Conservation (phyloP, 768 basidiomycete species). For the Amylocystis lapponica region DNA sequence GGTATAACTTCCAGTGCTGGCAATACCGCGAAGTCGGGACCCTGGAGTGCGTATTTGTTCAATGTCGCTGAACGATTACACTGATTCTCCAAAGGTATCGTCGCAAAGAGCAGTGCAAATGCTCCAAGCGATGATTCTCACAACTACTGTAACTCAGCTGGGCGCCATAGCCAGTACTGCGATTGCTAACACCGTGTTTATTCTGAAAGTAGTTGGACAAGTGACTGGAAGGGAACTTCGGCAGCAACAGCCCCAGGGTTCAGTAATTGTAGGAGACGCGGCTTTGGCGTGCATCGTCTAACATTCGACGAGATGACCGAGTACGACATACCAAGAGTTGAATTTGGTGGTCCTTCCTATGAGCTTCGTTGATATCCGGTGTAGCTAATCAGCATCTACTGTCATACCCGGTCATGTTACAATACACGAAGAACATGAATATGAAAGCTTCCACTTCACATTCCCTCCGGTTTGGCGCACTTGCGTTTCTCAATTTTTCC, state of each 20-base stretch:
- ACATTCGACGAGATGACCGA: conserved; percentile 7
- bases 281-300: conserved; percentile 7
- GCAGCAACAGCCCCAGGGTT: too few species aligned
- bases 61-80: background rate
- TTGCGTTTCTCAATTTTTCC: conserved; percentile 78
- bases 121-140: conserved; percentile 35
- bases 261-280: background rate
- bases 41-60: conserved; percentile 29
- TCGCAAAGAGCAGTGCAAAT: conserved; percentile 23
- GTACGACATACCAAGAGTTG: too few species aligned
- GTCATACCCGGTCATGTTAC: too few species aligned
- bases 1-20: conserved; percentile 33
- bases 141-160: conserved; percentile 54
- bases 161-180: conserved; percentile 48
- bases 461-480: conserved; percentile 76
- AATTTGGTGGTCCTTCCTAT: too few species aligned
- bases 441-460: too few species aligned
- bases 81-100: conserved; percentile 27
- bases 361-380: too few species aligned
- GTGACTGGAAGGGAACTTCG: conserved; percentile 10
- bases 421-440: too few species aligned
- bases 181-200: background rate
- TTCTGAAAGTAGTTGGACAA: conserved; percentile 18
- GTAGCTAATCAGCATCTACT: too few species aligned
- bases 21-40: conserved; percentile 31